Evolutionary conservation across 345 rosid genomes (phyloP), one percentile per base, ranked within the genome.

Genomic region (Physaria fendleri): DNA sequence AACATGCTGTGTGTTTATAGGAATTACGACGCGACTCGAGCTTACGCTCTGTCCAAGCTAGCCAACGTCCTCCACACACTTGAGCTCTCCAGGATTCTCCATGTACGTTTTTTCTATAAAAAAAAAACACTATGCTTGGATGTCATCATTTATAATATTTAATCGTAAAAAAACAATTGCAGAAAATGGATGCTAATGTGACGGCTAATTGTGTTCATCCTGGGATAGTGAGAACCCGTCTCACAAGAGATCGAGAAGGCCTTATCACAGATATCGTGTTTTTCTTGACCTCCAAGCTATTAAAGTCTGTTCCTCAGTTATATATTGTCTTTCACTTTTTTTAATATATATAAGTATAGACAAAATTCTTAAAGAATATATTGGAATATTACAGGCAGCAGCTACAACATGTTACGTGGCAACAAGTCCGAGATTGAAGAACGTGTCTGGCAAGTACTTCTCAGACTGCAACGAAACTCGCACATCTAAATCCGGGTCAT

Each of bases 271-370:
- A 86, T 69, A 65, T 82, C 10, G 87, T 69, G 10, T 92, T 88
- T 72, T 80, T 89, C 82, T 68, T 92, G 69, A 74, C 95, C 8
- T 92, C 95, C 53, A 88, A 78, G 78, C 79, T 92, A 8, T 32
- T 88, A 63, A 92, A 88, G 79, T 84, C 95, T 9, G 88, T 92
- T 45, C 89, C 97, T 42, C 98, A 88, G 90, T 91, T 85, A n/a
- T 0, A 10, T 40, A 2, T 0, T 41, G 6, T 13, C 1, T n/a
- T 43, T 59, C 17, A 29, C 5, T 59, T 8, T 29, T 8, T 11
- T n/a, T n/a, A n/a, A n/a, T n/a, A 29, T 8, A 0, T 37, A 37
- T 10, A 8, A 38, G 15, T 42, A 13, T 5, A 9, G 10, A 16
- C 5, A 40, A 16, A 40, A 40, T 5, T 14, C 35, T 28, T 7